Base-by-base conservation (phyloP, 495 filamentous ascomycete genomes). In the Penicillium pulvis region DNA sequence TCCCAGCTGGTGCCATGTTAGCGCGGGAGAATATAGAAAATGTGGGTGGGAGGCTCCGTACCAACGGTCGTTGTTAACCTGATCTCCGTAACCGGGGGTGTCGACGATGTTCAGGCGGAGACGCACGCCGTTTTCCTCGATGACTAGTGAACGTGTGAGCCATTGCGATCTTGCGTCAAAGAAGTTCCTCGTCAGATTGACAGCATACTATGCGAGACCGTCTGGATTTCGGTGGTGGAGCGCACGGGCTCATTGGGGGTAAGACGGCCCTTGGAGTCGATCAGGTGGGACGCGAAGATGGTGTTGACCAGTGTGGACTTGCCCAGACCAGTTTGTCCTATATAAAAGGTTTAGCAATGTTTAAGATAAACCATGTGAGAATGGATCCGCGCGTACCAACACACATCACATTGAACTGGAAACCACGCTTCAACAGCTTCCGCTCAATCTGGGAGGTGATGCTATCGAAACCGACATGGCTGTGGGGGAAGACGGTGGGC, bases 381-480 rank as follows among this genome's bases (percentile, higher is more conserved):
- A 30, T 46, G 23, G 35, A 19, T 24, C 55, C 53, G 46, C 41
- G 87, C 93, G 72, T 81, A 98, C 94, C 94, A 77, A 99, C 94
- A 77, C 95, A 98, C 79, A 99, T 99, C 66, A 99, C 88, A 76
- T 99, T 99, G 85, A 99, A 99, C 77, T 99, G 94, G 77, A 99
- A 99, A 65, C 94, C 94, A 73, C 94, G 92, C 85, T 99, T 99
- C 76, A 99, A 79, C 65, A 99, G 90, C 87, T 99, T 99, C 79
- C 90, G 88, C 85, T 98, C 93, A 67, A 98, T 97, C 81, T 98
- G 93, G 36, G 87, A 90, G 57, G 93, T 97, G 79, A 98, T 97
- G 79, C 94, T 97, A 81, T 98, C 93, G 80, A 98, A 97, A 85
- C 95, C 93, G 78, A 98, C 94, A 83, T 98, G 93, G 86, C 88